Conservation (phyloP, 2,329 filamentous ascomycete genomes). For the Aspergillus novofumigatus region DNA sequence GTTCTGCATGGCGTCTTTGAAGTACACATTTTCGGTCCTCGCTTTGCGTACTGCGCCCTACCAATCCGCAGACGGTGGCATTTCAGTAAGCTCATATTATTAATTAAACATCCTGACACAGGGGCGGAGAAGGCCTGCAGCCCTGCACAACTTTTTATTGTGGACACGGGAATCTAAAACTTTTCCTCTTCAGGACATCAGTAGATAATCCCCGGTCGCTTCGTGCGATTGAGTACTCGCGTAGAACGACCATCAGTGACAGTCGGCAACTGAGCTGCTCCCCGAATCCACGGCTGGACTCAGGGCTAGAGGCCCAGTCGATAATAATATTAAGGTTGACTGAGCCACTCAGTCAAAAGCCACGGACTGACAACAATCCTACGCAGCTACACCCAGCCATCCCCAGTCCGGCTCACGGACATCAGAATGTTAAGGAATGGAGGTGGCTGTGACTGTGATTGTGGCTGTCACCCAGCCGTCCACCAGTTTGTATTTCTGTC, state of each 20-base stretch:
- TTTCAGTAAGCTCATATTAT: neutral
- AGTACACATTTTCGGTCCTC: neutral
- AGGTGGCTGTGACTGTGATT: neutral
- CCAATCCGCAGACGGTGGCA: neutral
- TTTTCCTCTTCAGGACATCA: neutral
- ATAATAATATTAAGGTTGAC: neutral
- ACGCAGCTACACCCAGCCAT: neutral
- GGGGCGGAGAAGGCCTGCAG: neutral
- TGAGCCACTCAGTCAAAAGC: neutral
- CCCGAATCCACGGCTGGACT: neutral
- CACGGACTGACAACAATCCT: neutral
- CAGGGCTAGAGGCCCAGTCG: neutral
- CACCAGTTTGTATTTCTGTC: neutral
- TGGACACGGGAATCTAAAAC: neutral
- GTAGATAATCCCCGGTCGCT: neutral
- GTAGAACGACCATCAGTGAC: neutral
- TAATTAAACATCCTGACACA: neutral
- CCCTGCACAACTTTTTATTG: neutral
- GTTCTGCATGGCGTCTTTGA: neutral
- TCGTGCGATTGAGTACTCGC: neutral
- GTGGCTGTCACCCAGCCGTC: neutral
- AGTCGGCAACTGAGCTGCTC: neutral
- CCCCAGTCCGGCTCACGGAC: neutral
- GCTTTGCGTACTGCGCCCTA: neutral
- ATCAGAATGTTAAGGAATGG: neutral